These are phyloP conservation scores for Aspergillus chevalieri DNA, from an alignment of 2,329 filamentous ascomycete species.

Conservation along the genomic window DNA sequence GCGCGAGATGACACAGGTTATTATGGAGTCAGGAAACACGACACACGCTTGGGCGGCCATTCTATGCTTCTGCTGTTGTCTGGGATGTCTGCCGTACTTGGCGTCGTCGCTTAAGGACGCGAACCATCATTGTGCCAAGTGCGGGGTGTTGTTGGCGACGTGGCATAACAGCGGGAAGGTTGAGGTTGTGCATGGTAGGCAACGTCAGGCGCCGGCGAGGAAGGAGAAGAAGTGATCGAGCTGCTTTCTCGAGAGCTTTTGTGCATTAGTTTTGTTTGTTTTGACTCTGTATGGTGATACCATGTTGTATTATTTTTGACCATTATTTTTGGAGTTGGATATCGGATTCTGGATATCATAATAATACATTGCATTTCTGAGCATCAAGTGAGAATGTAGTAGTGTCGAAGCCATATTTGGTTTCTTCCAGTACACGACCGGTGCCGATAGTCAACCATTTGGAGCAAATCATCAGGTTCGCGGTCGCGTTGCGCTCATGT, in stretches of 20 bases:
- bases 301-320: neutral
- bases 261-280: neutral
- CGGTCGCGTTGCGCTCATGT: too few species aligned
- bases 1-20: slow-evolving; percentile 25
- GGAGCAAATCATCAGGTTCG: too few species aligned
- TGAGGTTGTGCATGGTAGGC: slow-evolving; percentile 32
- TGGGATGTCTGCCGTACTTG: slow-evolving; percentile 47
- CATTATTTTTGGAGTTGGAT: neutral
- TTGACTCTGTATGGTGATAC: neutral
- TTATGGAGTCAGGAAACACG: slow-evolving; percentile 19
- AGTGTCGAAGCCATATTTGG: too few species aligned
- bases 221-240: neutral
- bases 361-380: too few species aligned
- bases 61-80: slow-evolving; percentile 38
- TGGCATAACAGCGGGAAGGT: slow-evolving; percentile 46
- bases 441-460: too few species aligned
- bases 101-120: slow-evolving; percentile 45
- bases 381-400: too few species aligned
- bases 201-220: neutral
- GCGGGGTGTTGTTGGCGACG: slow-evolving; percentile 40
- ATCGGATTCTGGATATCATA: too few species aligned
- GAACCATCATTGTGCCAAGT: slow-evolving; percentile 44
- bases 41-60: slow-evolving; percentile 40
- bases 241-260: neutral
- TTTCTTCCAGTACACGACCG: too few species aligned